phyloP scores from a whole-genome alignment of 1,139 yeast species.

The Taiozyma sp. region DNA sequence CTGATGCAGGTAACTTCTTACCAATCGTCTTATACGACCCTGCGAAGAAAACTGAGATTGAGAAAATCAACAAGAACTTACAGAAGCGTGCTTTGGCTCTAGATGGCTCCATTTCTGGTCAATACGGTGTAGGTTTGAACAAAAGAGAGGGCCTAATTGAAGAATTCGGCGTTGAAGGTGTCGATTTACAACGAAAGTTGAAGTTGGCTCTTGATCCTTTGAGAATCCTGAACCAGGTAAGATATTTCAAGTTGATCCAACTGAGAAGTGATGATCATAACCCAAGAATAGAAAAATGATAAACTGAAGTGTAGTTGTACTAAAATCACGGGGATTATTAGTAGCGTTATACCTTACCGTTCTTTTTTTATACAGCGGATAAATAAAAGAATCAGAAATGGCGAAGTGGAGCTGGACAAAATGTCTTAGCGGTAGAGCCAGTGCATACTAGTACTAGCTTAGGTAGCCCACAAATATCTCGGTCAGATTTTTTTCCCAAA shows the following conservation, averaged over 20 bases:
- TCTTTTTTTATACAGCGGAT: too few species aligned
- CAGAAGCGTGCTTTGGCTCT: constrained; percentile 30
- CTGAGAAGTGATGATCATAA: constrained; percentile 25
- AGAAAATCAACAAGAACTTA: constrained; percentile 28
- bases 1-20: constrained; percentile 63
- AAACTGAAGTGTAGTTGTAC: too few species aligned
- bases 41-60: constrained; percentile 25
- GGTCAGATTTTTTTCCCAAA: too few species aligned
- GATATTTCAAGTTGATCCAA: constrained; percentile 48
- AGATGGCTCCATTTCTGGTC: constrained; percentile 63
- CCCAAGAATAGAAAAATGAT: too few species aligned
- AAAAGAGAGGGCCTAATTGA: constrained; percentile 43
- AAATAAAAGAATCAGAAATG: too few species aligned
- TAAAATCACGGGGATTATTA: too few species aligned
- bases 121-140: constrained; percentile 57
- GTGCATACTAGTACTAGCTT: too few species aligned
- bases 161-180: constrained; percentile 47
- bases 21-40: constrained; percentile 42
- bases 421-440: too few species aligned
- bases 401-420: too few species aligned
- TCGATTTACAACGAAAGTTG: constrained; percentile 48
- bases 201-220: constrained; percentile 54
- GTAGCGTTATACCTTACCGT: too few species aligned
- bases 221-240: constrained; percentile 56
- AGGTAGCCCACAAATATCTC: not conserved